Percentiles rank a stretch among this genome's conserved stretches.
These are phyloP conservation scores for Corrigiola litoralis DNA, from an alignment of 179 eudicot genomes.

Conservation along the genomic window DNA sequence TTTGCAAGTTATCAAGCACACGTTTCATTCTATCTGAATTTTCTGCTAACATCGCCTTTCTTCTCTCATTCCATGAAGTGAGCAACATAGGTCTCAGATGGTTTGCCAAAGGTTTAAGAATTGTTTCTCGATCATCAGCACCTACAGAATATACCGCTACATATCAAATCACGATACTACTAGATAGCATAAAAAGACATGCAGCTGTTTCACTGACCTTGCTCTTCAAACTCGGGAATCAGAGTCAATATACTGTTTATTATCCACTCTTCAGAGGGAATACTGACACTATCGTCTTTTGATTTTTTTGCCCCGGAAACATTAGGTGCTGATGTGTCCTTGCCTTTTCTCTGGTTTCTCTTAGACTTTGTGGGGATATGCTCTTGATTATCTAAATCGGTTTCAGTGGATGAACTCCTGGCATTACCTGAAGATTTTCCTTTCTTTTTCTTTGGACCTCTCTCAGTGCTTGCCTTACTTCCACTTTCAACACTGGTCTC, in stretches of 20 bases:
- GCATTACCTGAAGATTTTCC: slow-evolving; percentile 60
- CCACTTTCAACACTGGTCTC: slow-evolving; percentile 46
- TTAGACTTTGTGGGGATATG: slow-evolving; percentile 59
- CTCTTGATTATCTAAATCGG: slow-evolving; percentile 56
- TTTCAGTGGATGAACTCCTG: slow-evolving; percentile 45
- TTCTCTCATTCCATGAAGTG: slow-evolving; percentile 78
- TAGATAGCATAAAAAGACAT: slow-evolving; percentile 4
- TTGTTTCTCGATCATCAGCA: slow-evolving; percentile 60
- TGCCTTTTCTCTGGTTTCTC: slow-evolving; percentile 80
- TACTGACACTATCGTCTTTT: slow-evolving; percentile 41
- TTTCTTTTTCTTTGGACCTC: slow-evolving; percentile 78
- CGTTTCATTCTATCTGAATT: slow-evolving; percentile 76
- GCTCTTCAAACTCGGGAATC: slow-evolving; percentile 89
- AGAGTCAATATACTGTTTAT: slow-evolving; percentile 46
- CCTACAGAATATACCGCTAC: slow-evolving; percentile 31
- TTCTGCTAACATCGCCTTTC: slow-evolving; percentile 66
- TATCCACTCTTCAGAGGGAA: slow-evolving; percentile 76
- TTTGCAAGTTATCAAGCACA: slow-evolving; percentile 67
- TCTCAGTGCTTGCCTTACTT: slow-evolving; percentile 52
- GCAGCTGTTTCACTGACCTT: slow-evolving; percentile 42
- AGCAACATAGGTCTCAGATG: slow-evolving; percentile 85
- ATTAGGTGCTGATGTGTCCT: slow-evolving; percentile 45
- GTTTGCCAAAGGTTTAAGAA: slow-evolving; percentile 69
- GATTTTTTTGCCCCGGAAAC: slow-evolving; percentile 49
- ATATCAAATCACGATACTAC: slow-evolving; percentile 15